Evolutionary conservation across 108 stramenopile species (phyloP).

Genomic region (Cylindrotheca fusiformis): DNA sequence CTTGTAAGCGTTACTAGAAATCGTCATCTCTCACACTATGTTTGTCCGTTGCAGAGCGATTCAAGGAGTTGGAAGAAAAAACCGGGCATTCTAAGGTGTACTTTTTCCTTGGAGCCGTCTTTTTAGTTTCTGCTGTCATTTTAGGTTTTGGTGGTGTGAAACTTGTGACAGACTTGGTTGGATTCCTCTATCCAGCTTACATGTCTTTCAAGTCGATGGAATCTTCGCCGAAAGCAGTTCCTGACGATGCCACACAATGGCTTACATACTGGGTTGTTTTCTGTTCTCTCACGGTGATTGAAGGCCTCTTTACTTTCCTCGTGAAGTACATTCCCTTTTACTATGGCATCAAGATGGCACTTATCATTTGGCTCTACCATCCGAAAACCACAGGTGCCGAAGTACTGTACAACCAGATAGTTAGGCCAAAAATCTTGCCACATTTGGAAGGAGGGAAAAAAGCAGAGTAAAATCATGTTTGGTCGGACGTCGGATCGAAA

Average conservation of each 20-base stretch:
- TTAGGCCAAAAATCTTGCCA: slow-evolving; percentile 61
- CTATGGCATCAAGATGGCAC: slow-evolving; percentile 69
- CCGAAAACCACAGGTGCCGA: slow-evolving; percentile 76
- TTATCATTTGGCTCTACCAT: slow-evolving; percentile 86
- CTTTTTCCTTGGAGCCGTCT: slow-evolving; percentile 54
- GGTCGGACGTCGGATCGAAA: too few relatives aligned
- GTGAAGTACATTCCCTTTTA: slow-evolving; percentile 74
- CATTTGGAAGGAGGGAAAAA: slow-evolving; percentile 37
- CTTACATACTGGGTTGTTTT: slow-evolving; percentile 98
- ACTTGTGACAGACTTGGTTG: slow-evolving; percentile 83
- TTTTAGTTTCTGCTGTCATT: slow-evolving; percentile 34
- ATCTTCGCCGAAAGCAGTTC: slow-evolving; percentile 32
- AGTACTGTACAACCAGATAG: slow-evolving; percentile 63
- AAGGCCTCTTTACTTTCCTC: slow-evolving; percentile 46
- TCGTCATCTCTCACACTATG: background rate
- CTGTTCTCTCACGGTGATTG: slow-evolving; percentile 70
- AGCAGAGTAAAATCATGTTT: slow-evolving; percentile 5
- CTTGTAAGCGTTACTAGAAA: background rate
- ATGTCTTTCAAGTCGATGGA: slow-evolving; percentile 98
- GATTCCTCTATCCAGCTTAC: slow-evolving; percentile 96
- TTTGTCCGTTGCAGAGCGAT: slow-evolving; percentile 45
- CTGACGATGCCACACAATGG: slow-evolving; percentile 91
- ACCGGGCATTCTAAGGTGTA: slow-evolving; percentile 75
- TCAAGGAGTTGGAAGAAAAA: slow-evolving; percentile 76
- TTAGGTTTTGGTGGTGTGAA: slow-evolving; percentile 68